phyloP scores from a whole-genome alignment of 805 yeast species.

The Kazachstania psychrophila region DNA sequence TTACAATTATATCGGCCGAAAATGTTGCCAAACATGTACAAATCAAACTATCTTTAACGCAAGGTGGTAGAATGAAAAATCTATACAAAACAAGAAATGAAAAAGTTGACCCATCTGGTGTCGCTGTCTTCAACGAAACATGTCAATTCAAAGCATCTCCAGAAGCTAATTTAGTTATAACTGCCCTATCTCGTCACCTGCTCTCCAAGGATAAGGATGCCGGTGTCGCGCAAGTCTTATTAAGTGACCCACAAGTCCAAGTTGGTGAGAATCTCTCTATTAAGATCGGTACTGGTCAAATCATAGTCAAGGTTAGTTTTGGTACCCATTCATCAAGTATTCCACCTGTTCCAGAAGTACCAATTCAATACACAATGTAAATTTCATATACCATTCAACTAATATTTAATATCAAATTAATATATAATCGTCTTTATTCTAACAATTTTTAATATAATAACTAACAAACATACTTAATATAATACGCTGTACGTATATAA shows the following conservation, averaged over 20 bases:
- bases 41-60: constrained; percentile 45
- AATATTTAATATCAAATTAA: too few relatives aligned
- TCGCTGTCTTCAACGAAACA: constrained; percentile 45
- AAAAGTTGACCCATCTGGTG: constrained; percentile 41
- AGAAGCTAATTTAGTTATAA: constrained; percentile 50
- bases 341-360: constrained; percentile 2
- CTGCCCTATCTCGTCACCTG: constrained; percentile 56
- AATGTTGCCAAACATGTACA: constrained; percentile 38
- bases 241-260: constrained; percentile 36
- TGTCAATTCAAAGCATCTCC: constrained; percentile 58
- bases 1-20: constrained; percentile 40
- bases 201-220: constrained; percentile 62
- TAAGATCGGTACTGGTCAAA: constrained; percentile 24
- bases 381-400: too few relatives aligned
- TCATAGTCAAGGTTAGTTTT: constrained; percentile 23
- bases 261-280: constrained; percentile 25
- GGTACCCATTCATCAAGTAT: constrained; percentile 7
- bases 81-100: constrained; percentile 54
- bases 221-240: constrained; percentile 46
- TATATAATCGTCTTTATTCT: too few relatives aligned
- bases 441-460: too few relatives aligned
- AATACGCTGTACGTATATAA: too few relatives aligned
- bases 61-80: constrained; percentile 40
- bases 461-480: too few relatives aligned
- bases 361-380: too few relatives aligned